Evolutionary conservation across 106 monocot species (phyloP), one percentile per base, ranked within the genome.

Genomic region (Dendrobium chrysotoxum): DNA sequence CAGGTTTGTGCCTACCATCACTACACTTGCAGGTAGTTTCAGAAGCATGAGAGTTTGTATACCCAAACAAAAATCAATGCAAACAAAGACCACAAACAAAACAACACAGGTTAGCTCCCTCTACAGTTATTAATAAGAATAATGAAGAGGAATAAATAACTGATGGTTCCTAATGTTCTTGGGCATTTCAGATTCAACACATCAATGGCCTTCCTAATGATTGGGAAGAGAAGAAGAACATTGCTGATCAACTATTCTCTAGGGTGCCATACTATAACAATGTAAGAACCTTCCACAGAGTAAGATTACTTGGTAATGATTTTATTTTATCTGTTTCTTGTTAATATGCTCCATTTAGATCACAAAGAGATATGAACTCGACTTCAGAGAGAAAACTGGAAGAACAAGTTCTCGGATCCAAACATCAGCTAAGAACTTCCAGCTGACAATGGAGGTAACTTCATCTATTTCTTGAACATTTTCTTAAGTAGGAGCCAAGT

Each of bases 391-490:
- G 65, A 86, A 88, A 70, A 81, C 83, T 64, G 92, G 92, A 79
- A 95, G 82, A 75, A 46, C 82, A 20, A 85, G 83, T 6, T 86
- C 78, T 23, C 84, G 70, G 64, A 95, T 98, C 76, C 91, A 89
- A 78, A 39, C 89, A 35, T 98, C 98, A 12, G 89, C 87, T 31
- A 98, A 95, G 87, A 98, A 98, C 79, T 95, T 98, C 77, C 98
- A 98, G 81, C 72, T 98, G 71, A 91, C 85, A 39, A 84, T 93
- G 83, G 98, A 95, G 91, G 98, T 98, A 86, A 81, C 0, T 75
- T 46, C 11, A 12, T 55, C 20, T 55, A 15, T 55, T 17, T 15
- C 55, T 17, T 55, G 55, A 55, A 55, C 12, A 20, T 55, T 55
- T 55, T 55, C 55, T 61, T 0, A 61, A 8, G 0, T 3, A 50